Evolutionary conservation across 2,329 filamentous ascomycete genomes (phyloP), one percentile per base, ranked within the genome.

Genomic region (Dactylellina leptospora): DNA sequence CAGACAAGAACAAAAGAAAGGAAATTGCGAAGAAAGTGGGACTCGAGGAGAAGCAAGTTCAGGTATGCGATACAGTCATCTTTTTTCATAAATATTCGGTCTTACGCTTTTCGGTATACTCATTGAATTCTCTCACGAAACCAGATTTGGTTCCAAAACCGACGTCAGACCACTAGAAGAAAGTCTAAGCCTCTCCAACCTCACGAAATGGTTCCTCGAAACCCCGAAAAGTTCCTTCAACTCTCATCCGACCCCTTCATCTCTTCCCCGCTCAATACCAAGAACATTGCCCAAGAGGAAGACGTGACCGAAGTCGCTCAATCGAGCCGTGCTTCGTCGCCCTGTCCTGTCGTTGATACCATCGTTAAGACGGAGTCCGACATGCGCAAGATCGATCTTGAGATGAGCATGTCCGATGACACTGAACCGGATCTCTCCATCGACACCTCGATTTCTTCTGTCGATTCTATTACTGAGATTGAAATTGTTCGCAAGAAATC

Each of bases 121-220:
- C 16, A 45, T 28, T 47, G 33, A 45, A 45, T 62, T 16, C 48
- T 53, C 47, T 55, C 18, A 4, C 28, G 9, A 5, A 45, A 44
- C 18, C 38, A 77, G 76, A 77, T 77, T 55, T 77, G 76, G 76
- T 77, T 77, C 61, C 76, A 76, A 70, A 77, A 77, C 54, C 76
- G 76, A 61, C 75, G 76, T 45, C 76, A 77, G 33, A 75, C 75
- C 36, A 71, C 72, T 30, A 63, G 76, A 66, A 74, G 76, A 36
- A 76, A 76, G 54, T 63, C 74, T 50, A 77, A 75, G 58, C 76
- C 76, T 33, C 62, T 77, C n/a, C 73, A 76, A 40, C 74, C 75
- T 13, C 76, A 77, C 56, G 76, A 77, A 45, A 64, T 76, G 45
- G 73, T 77, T 33, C 75, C 76, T 18, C 70, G 75, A 40, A 75